phyloP scores from a whole-genome alignment of 2,329 filamentous ascomycete genomes.

The Botrytis galanthina region DNA sequence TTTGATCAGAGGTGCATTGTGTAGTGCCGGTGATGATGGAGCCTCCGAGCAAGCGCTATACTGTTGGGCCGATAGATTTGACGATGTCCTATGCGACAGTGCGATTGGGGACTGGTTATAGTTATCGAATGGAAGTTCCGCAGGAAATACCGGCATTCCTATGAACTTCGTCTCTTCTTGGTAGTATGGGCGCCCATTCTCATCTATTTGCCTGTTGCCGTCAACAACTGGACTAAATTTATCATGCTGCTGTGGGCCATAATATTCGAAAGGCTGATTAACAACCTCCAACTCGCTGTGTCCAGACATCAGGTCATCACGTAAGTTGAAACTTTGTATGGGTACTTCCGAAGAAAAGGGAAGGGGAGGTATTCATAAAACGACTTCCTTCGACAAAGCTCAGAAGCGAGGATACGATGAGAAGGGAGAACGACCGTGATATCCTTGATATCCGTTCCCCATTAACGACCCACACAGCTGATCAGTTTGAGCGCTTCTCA shows the following conservation, averaged over 20 bases:
- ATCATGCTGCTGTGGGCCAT: not conserved
- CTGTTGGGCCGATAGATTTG: not conserved
- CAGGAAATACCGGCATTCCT: slow-evolving; percentile 8
- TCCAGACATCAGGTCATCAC: slow-evolving; percentile 18
- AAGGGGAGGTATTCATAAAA: not conserved
- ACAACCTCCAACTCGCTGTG: slow-evolving; percentile 12
- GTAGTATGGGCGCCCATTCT: not conserved
- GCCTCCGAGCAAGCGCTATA: not conserved
- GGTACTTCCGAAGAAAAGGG: not conserved
- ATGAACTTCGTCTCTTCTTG: slow-evolving; percentile 14
- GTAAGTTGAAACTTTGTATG: not conserved
- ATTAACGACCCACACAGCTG: slow-evolving; percentile 1
- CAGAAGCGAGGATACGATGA: not conserved
- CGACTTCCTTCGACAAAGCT: not conserved
- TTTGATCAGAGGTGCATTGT: not conserved
- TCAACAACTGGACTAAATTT: not conserved
- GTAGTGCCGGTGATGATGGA: not conserved
- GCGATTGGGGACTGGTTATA: not conserved
- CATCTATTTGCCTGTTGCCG: not conserved
- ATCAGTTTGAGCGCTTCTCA: slow-evolving; percentile 14
- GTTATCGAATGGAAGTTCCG: slow-evolving; percentile 7
- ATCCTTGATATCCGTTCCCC: not conserved
- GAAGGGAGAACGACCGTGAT: not conserved
- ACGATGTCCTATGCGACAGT: slow-evolving; percentile 8
- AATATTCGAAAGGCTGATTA: slow-evolving; percentile 11